Base-by-base conservation (phyloP, 768 basidiomycete genomes). In the Hemileccinum rubropunctum region DNA sequence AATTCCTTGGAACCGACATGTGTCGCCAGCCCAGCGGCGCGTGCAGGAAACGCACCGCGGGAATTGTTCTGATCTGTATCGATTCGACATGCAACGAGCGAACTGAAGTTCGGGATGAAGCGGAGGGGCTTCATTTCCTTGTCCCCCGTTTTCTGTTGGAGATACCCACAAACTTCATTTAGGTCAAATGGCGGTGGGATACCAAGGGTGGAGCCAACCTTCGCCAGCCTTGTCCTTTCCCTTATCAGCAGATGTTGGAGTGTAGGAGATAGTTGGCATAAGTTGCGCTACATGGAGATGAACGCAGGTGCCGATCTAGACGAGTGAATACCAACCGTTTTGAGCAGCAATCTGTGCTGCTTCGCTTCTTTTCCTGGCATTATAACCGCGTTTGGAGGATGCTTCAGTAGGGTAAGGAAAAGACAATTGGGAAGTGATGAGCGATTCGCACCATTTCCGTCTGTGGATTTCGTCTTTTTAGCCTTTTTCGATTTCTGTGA, bases 1-100 rank as follows among this genome's bases (percentile, higher is more conserved):
- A 55, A 91, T 86, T n/a, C 82, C 82, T 64, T 91, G 89, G 68
- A 91, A 91, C 21, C 89, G 83, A 62, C 89, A 91, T 3, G 88
- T 90, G 63, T 91, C 89, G 35, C 89, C 88, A 1, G 88, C 88
- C 88, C 89, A 91, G 20, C 89, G 84, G 36, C 89, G 83, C 30
- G 85, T 90, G 65, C 89, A 91, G 3, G 88, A 85, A 32, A 91
- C 85, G 59, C 89, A 91, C 13, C 86, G 83, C 35, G 88, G 86
- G 66, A 90, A 88, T 45, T 77, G 74, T 56, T 89, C 86, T 38
- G 73, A 69, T 53, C 79, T 80, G 64, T 90, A 91, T 42, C 86
- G 78, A 58, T 82, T 86, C 0, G 88, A 89, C 89, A 91, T 91
- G 71, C 89, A 91, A 6, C 89, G 79, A 3, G 88, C 84, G 52